Evolutionary conservation across 2,329 filamentous ascomycete species (phyloP).

Genomic region (Emmonsiellopsis sp.): DNA sequence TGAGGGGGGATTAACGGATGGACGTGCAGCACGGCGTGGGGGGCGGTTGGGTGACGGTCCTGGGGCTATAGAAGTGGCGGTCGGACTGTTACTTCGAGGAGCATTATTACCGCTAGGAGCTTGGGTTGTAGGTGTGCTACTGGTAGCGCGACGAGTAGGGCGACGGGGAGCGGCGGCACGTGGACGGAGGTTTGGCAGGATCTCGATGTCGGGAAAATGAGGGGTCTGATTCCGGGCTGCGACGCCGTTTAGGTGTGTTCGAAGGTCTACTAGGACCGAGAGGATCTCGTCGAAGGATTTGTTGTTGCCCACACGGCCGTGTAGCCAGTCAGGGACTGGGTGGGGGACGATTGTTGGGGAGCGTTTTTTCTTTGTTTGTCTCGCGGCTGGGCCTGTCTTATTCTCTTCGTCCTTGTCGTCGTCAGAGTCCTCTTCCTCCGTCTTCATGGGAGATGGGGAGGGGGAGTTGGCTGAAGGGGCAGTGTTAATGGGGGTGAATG

Average conservation of each 20-base stretch:
- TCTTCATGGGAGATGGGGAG: neutral
- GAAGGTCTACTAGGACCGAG: slow-evolving; percentile 17
- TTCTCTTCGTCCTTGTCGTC: neutral
- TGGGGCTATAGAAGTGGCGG: neutral
- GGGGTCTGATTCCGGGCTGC: slow-evolving; percentile 7
- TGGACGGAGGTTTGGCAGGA: slow-evolving; percentile 24
- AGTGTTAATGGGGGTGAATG: neutral
- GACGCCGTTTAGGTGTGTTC: slow-evolving; percentile 14
- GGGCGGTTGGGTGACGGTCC: neutral
- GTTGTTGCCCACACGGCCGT: slow-evolving; percentile 12
- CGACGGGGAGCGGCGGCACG: slow-evolving; percentile 1
- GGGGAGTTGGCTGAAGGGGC: neutral
- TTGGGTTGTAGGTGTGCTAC: neutral
- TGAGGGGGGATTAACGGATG: neutral
- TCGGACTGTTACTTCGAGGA: neutral
- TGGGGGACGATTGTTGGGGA: slow-evolving; percentile 18
- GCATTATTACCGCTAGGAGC: neutral
- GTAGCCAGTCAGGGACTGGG: slow-evolving; percentile 27
- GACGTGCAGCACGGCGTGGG: neutral
- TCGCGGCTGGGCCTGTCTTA: neutral
- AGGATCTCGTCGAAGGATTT: slow-evolving; percentile 24
- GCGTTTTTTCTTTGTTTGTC: slow-evolving; percentile 7
- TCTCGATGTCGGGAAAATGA: slow-evolving; percentile 32
- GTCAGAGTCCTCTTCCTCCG: neutral
- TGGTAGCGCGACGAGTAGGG: neutral